Evolutionary conservation across 1,139 yeast species (phyloP).

Genomic region (Yamadazyma aaseri): DNA sequence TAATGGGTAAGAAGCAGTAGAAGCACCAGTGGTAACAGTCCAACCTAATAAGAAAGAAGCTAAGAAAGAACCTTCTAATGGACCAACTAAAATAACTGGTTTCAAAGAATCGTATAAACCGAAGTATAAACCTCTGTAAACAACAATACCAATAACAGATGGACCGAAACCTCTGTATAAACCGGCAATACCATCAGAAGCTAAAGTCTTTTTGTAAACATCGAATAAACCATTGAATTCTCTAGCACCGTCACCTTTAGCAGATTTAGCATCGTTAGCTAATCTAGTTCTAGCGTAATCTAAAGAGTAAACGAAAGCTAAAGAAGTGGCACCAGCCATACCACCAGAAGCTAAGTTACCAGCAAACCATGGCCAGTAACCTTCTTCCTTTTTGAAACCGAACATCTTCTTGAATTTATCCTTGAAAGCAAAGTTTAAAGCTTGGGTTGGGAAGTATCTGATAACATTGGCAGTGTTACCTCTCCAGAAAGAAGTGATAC

Average conservation of each 20-base stretch:
- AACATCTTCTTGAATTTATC: constrained; percentile 51
- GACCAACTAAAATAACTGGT: constrained; percentile 56
- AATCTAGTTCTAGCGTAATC: constrained; percentile 57
- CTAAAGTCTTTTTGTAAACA: constrained; percentile 54
- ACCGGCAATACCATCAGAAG: constrained; percentile 57
- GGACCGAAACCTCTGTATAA: constrained; percentile 60
- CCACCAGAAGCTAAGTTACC: constrained; percentile 61
- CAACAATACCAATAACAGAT: constrained; percentile 52
- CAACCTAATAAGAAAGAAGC: constrained; percentile 57
- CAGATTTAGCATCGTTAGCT: constrained; percentile 54
- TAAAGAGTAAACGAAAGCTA: constrained; percentile 54
- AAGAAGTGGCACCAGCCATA: constrained; percentile 55
- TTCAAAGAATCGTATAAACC: constrained; percentile 55
- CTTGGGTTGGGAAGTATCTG: constrained; percentile 58
- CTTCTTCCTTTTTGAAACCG: constrained; percentile 53
- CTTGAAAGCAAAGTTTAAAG: constrained; percentile 54
- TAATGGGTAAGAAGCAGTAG: constrained; percentile 56
- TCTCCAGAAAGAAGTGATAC: constrained; percentile 53
- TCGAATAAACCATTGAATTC: constrained; percentile 55
- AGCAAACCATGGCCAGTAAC: constrained; percentile 52
- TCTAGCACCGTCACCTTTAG: constrained; percentile 48
- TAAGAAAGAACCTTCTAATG: constrained; percentile 54
- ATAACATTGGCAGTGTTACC: constrained; percentile 57
- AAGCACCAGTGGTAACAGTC: constrained; percentile 56
- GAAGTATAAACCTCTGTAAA: constrained; percentile 57